phyloP scores from a whole-genome alignment of 768 basidiomycete genomes.

The Amyloporia xantha region DNA sequence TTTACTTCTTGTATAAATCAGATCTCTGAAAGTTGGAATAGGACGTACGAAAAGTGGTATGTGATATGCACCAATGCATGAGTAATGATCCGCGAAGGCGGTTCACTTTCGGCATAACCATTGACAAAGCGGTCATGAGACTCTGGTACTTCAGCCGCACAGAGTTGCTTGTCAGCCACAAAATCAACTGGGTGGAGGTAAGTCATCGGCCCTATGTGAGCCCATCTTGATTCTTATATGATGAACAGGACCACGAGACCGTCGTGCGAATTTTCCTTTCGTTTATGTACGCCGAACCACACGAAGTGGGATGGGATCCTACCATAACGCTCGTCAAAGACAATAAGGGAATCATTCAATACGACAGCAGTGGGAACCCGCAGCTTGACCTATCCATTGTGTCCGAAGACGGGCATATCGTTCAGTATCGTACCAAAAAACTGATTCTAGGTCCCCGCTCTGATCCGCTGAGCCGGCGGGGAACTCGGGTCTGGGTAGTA shows the following conservation, averaged over 20 bases:
- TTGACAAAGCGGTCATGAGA: constrained; percentile 20
- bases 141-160: constrained; percentile 25
- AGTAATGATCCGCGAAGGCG: constrained; percentile 21
- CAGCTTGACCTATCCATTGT: background rate
- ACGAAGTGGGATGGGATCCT: background rate
- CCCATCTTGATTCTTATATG: background rate
- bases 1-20: background rate
- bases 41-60: constrained; percentile 19
- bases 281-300: background rate
- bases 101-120: constrained; percentile 23
- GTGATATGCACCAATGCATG: constrained; percentile 24
- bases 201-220: background rate
- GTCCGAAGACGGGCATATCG: background rate
- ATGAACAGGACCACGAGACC: background rate
- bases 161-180: constrained; percentile 12
- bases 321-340: background rate
- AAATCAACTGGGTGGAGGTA: constrained; percentile 14
- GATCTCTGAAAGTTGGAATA: background rate
- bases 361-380: background rate
- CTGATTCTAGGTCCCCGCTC: constrained; percentile 1
- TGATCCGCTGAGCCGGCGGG: constrained; percentile 4
- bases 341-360: background rate
- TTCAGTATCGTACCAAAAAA: constrained; percentile 2
- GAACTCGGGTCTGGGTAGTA: constrained; percentile 14
- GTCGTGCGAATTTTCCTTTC: background rate